phyloP scores from a whole-genome alignment of 179 eudicot genomes.

The Spergularia azorica region DNA sequence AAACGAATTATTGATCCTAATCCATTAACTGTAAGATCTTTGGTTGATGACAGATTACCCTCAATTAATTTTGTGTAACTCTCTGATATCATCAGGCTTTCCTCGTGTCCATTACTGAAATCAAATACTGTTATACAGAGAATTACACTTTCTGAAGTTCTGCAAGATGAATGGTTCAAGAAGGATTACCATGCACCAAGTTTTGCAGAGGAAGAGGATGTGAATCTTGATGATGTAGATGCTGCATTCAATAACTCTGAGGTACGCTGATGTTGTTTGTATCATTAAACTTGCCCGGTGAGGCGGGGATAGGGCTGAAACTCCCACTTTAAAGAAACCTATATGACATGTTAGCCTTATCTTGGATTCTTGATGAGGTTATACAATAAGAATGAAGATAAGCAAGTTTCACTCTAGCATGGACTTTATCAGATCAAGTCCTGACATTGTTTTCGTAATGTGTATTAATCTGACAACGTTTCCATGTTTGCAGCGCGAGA shows the following conservation, averaged over 20 bases:
- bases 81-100: background rate
- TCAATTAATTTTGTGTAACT: background rate
- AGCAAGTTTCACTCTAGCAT: background rate
- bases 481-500: conserved; percentile 45
- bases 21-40: conserved; percentile 58
- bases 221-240: conserved; percentile 70
- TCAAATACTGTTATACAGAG: conserved; percentile 45
- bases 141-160: conserved; percentile 52
- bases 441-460: background rate
- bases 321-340: too few species aligned
- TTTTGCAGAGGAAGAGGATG: conserved; percentile 58
- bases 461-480: background rate
- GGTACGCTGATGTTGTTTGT: conserved; percentile 35
- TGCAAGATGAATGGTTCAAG: conserved; percentile 70
- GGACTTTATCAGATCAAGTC: background rate
- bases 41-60: background rate
- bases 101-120: conserved; percentile 12
- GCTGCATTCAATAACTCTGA: conserved; percentile 61
- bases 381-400: background rate
- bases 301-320: background rate
- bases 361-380: background rate
- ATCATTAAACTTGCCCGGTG: background rate
- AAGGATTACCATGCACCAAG: conserved; percentile 59
- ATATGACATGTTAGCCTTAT: background rate
- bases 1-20: conserved; percentile 68